Conservation (phyloP, 140 eudicot species). For the Cichorium intybus region DNA sequence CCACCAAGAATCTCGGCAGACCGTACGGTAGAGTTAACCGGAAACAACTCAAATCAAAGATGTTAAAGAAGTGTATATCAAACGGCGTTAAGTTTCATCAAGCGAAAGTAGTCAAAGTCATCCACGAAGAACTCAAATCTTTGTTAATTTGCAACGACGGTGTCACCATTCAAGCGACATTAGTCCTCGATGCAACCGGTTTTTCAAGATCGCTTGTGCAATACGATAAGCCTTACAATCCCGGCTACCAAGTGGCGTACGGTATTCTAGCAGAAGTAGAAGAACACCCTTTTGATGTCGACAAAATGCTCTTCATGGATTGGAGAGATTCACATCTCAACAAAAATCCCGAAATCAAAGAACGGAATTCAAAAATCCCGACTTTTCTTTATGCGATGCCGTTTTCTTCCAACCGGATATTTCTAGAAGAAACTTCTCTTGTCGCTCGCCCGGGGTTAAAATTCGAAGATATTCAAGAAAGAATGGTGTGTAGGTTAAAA, state of each 20-base stretch:
- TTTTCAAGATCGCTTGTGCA: conserved; percentile 88
- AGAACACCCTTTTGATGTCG: conserved; percentile 91
- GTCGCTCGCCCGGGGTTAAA: conserved; percentile 94
- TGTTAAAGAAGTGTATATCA: conserved; percentile 86
- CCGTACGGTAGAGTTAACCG: conserved; percentile 94
- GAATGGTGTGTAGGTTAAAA: conserved; percentile 93
- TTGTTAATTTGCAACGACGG: conserved; percentile 88
- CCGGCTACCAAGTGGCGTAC: conserved; percentile 96
- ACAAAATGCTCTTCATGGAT: conserved; percentile 97
- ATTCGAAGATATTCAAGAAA: conserved; percentile 85
- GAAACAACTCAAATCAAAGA: conserved; percentile 85
- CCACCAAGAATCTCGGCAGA: conserved; percentile 65
- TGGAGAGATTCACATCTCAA: conserved; percentile 97
- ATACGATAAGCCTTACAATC: conserved; percentile 94
- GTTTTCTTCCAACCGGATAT: conserved; percentile 70
- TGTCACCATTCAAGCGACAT: conserved; percentile 80
- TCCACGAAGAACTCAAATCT: conserved; percentile 83
- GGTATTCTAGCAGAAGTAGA: conserved; percentile 96
- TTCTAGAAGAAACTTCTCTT: conserved; percentile 94
- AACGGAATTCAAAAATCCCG: conserved; percentile 71
- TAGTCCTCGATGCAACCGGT: conserved; percentile 97
- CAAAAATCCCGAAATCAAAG: conserved; percentile 50
- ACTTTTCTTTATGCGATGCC: conserved; percentile 99
- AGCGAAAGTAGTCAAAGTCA: conserved; percentile 85
- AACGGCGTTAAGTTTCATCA: conserved; percentile 95